A percentile compares a stretch with the other conserved stretches of the same genome.
Evolutionary conservation across 345 rosid species (phyloP).

Genomic region (Pistacia atlantica): DNA sequence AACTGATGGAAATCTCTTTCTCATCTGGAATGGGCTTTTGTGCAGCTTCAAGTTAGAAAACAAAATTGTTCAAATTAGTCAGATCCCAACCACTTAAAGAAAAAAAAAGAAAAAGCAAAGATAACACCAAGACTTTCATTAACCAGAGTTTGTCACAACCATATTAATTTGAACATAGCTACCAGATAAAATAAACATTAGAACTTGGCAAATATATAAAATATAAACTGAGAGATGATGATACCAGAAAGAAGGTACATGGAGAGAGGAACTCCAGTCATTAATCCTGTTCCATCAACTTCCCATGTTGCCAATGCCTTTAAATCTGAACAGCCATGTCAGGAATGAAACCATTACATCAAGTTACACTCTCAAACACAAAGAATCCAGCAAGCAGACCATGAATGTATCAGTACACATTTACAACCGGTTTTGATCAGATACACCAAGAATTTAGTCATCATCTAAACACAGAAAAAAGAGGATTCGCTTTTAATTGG

Average conservation of each 20-base stretch:
- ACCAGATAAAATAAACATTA: background rate
- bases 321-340: conserved; percentile 46
- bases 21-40: conserved; percentile 42
- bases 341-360: conserved; percentile 8
- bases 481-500: background rate
- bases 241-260: conserved; percentile 94
- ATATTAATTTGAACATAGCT: too few species aligned
- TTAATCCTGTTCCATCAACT: conserved; percentile 78
- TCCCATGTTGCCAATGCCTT: conserved; percentile 96
- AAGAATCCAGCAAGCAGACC: background rate
- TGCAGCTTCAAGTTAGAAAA: conserved; percentile 42
- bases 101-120: conserved; percentile 11
- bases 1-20: conserved; percentile 84
- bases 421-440: background rate
- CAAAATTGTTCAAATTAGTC: conserved; percentile 15
- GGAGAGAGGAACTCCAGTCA: conserved; percentile 64
- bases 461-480: background rate
- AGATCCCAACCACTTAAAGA: conserved; percentile 18
- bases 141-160: background rate
- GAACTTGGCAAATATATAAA: background rate
- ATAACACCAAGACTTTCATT: background rate
- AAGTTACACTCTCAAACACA: conserved; percentile 8
- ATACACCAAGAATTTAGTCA: background rate
- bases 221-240: conserved; percentile 4
- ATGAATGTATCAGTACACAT: background rate